Conservation (phyloP, 495 filamentous ascomycete genomes). For the Hypoxylon crocopeplum region DNA sequence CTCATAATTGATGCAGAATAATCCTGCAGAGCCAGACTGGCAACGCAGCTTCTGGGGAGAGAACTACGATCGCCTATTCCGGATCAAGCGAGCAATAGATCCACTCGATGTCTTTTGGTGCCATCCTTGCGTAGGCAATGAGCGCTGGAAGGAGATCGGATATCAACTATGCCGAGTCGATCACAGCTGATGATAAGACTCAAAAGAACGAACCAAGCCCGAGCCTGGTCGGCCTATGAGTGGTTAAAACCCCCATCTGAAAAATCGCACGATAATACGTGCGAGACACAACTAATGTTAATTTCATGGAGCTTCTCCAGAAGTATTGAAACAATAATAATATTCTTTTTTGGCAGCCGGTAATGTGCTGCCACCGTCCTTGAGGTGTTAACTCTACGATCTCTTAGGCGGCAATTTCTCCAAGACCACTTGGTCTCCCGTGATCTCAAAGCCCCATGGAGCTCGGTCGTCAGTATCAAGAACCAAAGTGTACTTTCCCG, state of each 20-base stretch:
- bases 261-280: too few relatives aligned
- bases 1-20: conserved; percentile 48
- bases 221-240: too few relatives aligned
- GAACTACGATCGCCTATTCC: conserved; percentile 53
- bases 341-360: too few relatives aligned
- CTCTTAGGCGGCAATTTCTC: conserved; percentile 51
- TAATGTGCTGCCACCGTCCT: too few relatives aligned
- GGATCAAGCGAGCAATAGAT: conserved; percentile 63
- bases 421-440: conserved; percentile 48
- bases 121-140: conserved; percentile 65
- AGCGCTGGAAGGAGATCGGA: conserved; percentile 58
- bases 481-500: conserved; percentile 63
- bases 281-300: too few relatives aligned
- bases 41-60: conserved; percentile 58
- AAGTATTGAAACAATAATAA: too few relatives aligned
- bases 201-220: too few relatives aligned
- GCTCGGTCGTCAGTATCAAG: conserved; percentile 54
- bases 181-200: too few relatives aligned
- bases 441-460: conserved; percentile 49
- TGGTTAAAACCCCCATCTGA: too few relatives aligned
- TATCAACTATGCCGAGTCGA: conserved; percentile 44
- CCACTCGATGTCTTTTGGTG: conserved; percentile 66
- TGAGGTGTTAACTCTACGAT: too few relatives aligned
- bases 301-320: too few relatives aligned
- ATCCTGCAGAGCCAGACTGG: conserved; percentile 55